Conservation (phyloP, 1,284 basidiomycete species). For the Xerocomus cyaneibrunnescens region DNA sequence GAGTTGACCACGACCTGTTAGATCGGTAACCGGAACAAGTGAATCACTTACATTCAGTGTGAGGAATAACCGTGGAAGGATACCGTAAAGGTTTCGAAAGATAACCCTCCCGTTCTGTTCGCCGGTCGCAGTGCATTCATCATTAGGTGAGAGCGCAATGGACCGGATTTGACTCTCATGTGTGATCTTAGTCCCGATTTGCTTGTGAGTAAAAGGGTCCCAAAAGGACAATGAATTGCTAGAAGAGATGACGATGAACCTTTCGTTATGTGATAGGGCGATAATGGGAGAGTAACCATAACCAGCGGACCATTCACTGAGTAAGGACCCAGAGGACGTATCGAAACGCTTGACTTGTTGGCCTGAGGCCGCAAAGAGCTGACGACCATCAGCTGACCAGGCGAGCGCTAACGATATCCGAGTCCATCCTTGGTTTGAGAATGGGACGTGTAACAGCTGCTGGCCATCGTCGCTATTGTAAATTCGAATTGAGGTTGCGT, state of each 20-base stretch:
- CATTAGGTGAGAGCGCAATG: background rate
- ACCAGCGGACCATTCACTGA: background rate
- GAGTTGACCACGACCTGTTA: background rate
- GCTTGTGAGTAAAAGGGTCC: background rate
- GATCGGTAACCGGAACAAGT: background rate
- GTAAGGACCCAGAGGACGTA: background rate
- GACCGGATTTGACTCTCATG: background rate
- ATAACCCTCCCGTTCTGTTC: constrained; percentile 1
- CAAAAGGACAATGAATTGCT: background rate
- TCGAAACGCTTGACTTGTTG: background rate
- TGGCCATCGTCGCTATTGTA: background rate
- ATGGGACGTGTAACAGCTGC: background rate
- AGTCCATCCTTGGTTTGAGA: background rate
- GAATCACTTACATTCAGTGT: background rate
- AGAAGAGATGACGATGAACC: background rate
- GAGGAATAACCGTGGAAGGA: background rate
- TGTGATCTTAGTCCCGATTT: background rate
- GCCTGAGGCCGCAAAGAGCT: background rate
- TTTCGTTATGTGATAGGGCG: background rate
- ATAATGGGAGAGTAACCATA: background rate
- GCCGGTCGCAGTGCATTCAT: background rate
- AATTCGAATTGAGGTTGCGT: background rate
- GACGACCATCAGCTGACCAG: background rate
- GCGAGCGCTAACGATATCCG: background rate
- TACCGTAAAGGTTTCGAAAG: background rate